Evolutionary conservation across 139 green algal genomes (phyloP).

Genomic region (Picochlorum sp.): DNA sequence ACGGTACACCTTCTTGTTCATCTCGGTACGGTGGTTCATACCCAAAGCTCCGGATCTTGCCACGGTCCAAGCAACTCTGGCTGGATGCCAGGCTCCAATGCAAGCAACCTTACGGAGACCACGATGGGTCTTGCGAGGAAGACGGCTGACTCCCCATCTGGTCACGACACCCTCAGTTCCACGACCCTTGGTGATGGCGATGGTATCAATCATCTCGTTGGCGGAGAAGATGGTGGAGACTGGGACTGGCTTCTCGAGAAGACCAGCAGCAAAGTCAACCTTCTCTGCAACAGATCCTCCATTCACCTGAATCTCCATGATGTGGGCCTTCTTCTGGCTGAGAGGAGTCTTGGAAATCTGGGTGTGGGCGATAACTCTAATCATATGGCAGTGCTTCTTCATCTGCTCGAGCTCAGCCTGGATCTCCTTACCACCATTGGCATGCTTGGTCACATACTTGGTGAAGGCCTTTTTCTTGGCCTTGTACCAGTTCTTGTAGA

Average conservation of each 20-base stretch:
- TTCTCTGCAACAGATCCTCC: slow-evolving; percentile 84
- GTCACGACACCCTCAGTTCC: slow-evolving; percentile 96
- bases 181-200: slow-evolving; percentile 91
- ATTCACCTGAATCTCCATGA: slow-evolving; percentile 99
- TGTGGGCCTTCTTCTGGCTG: slow-evolving; percentile 95
- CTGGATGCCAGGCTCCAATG: slow-evolving; percentile 98
- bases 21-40: slow-evolving; percentile 98
- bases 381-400: slow-evolving; percentile 88
- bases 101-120: slow-evolving; percentile 98
- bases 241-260: slow-evolving; percentile 91
- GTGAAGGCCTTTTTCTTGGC: slow-evolving; percentile 99
- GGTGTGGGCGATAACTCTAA: slow-evolving; percentile 91
- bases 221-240: slow-evolving; percentile 80
- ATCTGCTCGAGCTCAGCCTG: slow-evolving; percentile 82
- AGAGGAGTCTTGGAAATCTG: slow-evolving; percentile 80
- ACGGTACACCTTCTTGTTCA: slow-evolving; percentile 99
- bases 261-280: slow-evolving; percentile 88
- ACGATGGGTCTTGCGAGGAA: slow-evolving; percentile 98
- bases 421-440: slow-evolving; percentile 84
- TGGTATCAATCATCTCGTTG: slow-evolving; percentile 99
- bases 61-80: slow-evolving; percentile 93
- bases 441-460: slow-evolving; percentile 96
- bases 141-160: slow-evolving; percentile 95
- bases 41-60: slow-evolving; percentile 91
- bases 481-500: slow-evolving; percentile 98